Evolutionary conservation across 352 stramenopile species (phyloP).

Genomic region (Pythium sp.): DNA sequence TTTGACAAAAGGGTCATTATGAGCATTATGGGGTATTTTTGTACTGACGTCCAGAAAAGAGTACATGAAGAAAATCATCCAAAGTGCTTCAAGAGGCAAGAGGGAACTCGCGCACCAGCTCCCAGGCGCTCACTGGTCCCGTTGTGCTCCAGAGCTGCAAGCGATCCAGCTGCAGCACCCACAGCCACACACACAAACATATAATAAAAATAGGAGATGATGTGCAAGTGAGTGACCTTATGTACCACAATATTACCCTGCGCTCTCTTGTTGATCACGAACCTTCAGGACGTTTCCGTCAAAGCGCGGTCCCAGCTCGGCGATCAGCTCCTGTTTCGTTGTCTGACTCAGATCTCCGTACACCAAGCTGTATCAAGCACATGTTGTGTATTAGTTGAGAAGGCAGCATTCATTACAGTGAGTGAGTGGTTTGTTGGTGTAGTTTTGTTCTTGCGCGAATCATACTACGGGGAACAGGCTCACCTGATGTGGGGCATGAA

Average conservation of each 20-base stretch:
- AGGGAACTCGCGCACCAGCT: conserved; percentile 31
- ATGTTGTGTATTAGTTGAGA: not conserved
- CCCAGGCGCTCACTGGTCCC: conserved; percentile 36
- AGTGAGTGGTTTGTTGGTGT: not conserved
- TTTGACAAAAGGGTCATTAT: no score
- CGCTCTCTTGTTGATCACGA: not conserved
- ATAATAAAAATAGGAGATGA: not conserved
- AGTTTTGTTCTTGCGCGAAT: conserved; percentile 1
- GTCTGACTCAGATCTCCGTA: conserved; percentile 45
- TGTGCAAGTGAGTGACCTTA: not conserved
- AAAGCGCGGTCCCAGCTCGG: conserved; percentile 37
- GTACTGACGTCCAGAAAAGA: not conserved
- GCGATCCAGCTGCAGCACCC: conserved; percentile 25
- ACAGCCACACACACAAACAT: not conserved
- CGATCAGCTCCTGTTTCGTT: conserved; percentile 28
- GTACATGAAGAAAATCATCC: not conserved
- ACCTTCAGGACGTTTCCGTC: conserved; percentile 36
- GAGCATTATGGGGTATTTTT: not conserved
- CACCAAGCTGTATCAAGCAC: conserved; percentile 31
- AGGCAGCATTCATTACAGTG: not conserved
- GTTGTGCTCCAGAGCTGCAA: conserved; percentile 61
- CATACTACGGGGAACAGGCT: not conserved
- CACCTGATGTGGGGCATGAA: conserved; percentile 73
- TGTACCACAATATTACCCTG: not conserved
- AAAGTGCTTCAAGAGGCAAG: conserved; percentile 4